Percentiles rank a stretch among this genome's conserved stretches.
Evolutionary conservation across 305 asterid genomes (phyloP).

Genomic region (Fraxinus floribunda): DNA sequence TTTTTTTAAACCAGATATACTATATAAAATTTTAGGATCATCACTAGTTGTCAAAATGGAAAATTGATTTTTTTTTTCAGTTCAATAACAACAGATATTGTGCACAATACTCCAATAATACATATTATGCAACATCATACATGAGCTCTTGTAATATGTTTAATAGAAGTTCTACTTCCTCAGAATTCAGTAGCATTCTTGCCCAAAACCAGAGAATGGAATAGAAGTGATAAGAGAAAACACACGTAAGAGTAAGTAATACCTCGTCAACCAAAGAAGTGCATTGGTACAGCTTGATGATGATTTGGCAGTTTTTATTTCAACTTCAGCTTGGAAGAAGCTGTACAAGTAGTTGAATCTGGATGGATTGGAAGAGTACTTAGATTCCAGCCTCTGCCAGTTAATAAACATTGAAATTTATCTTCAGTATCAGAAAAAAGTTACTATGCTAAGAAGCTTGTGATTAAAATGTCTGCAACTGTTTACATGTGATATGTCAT

Average conservation of each 20-base stretch:
- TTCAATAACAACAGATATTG: too few species aligned
- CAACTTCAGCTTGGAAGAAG: slow-evolving; percentile 82
- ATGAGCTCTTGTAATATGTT: background rate
- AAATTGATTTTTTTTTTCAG: too few species aligned
- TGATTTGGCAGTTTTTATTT: slow-evolving; percentile 64
- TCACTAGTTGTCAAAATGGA: too few species aligned
- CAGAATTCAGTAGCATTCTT: background rate
- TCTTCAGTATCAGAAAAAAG: background rate
- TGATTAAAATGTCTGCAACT: background rate
- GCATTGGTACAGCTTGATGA: slow-evolving; percentile 82
- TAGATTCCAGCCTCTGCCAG: slow-evolving; percentile 70
- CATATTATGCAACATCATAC: background rate
- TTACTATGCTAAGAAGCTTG: background rate
- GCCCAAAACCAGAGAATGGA: background rate
- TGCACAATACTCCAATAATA: background rate
- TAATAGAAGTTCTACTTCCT: background rate
- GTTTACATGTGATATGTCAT: too few species aligned
- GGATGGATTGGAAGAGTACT: slow-evolving; percentile 56
- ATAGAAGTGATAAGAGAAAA: background rate
- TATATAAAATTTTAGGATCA: too few species aligned
- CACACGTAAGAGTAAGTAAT: background rate
- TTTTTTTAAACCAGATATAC: too few species aligned
- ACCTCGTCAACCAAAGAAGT: slow-evolving; percentile 91
- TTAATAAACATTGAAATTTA: background rate
- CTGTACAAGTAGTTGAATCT: slow-evolving; percentile 73